Evolutionary conservation across 805 yeast genomes (phyloP), one percentile per base, ranked within the genome.

Genomic region (Yarrowia sp.): DNA sequence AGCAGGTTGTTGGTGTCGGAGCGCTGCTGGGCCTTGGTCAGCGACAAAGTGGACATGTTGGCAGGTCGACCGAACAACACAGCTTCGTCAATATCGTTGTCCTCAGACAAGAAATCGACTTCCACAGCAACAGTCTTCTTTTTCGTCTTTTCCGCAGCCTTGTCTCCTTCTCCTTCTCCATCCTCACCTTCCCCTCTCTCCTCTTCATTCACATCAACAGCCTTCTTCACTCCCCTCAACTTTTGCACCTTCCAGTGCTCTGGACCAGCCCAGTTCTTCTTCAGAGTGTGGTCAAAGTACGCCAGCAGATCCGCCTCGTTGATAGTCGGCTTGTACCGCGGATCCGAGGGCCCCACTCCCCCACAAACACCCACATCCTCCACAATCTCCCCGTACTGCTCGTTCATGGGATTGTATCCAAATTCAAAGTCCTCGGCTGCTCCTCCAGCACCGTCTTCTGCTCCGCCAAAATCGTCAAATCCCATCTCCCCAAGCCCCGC

Each of bases 191-290:
- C 70, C 17, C 15, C 50, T 8, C 33, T 33, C 9, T 1, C 40
- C 33, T 17, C 64, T 9, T 19, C 38, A 4, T 15, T n/a, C 13
- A 33, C 50, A 43, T 10, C 19, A 9, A 4, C 38, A 15, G 46
- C 10, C 38, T 17, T 61, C 55, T 46, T 38, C 30, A 9, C 55
- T 6, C 66, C 71, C 72, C 86, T 88, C 58, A 88, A 76, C 14
- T 86, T 84, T 49, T 84, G 80, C 12, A 94, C 89, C 77, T 89
- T 90, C 98, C 98, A 94, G 77, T 91, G 96, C 71, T 91, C 94
- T 14, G 94, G 90, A 9, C 98, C 98, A 36, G 96, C 85, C 97
- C 98, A 93, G 75, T 86, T 89, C 39, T 82, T 79, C 68, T 82
- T 84, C 77, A 91, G 81, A 20, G 86, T 83, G 66, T 86, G 87